phyloP scores from a whole-genome alignment of 148 eudicot species.

The Vaccinium macrocarpon region DNA sequence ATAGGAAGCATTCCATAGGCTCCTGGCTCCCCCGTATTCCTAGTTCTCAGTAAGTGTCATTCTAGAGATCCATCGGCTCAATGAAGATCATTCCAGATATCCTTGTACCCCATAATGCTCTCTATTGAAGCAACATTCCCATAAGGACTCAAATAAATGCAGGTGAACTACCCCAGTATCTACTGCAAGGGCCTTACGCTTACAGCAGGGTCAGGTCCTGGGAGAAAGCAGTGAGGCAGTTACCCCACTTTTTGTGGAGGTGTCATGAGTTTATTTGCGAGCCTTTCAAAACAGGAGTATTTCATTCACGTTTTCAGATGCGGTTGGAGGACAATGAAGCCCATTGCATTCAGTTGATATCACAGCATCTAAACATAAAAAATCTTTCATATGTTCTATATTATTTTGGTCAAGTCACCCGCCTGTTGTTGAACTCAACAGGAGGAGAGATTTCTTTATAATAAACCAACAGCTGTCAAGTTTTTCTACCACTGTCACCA shows the following conservation, averaged over 20 bases:
- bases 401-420: background rate
- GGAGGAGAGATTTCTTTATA: background rate
- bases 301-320: background rate
- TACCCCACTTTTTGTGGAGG: background rate
- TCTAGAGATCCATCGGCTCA: background rate
- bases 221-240: background rate
- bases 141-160: background rate
- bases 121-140: background rate
- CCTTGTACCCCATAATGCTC: background rate
- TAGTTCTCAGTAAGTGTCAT: background rate
- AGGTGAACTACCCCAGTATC: background rate
- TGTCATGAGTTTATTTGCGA: background rate
- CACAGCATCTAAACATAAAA: background rate
- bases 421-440: background rate
- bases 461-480: background rate
- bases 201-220: background rate
- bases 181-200: background rate
- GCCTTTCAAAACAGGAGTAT: background rate
- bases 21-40: background rate
- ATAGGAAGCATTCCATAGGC: background rate
- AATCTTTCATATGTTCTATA: background rate
- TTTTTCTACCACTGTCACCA: background rate
- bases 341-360: background rate
- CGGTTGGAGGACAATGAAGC: background rate
- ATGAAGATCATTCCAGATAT: background rate